Evolutionary conservation across 768 basidiomycete species (phyloP).

Genomic region (Crepidotus variabilis): DNA sequence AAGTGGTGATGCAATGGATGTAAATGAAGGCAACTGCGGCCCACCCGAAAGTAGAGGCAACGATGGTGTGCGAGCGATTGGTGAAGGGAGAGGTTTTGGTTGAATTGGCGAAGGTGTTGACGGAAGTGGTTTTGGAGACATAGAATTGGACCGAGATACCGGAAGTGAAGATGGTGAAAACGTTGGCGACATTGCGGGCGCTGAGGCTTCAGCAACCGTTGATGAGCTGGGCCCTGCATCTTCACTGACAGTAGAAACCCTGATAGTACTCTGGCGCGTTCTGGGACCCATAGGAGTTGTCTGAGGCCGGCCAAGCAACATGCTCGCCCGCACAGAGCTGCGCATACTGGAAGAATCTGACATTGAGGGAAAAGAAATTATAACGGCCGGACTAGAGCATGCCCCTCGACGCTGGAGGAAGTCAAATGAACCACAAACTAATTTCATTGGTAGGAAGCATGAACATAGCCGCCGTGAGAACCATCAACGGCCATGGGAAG

Average conservation of each 20-base stretch:
- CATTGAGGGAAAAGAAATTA: slow-evolving; percentile 5
- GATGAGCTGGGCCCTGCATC: neutral
- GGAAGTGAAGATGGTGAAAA: neutral
- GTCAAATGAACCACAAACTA: neutral
- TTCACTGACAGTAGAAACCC: neutral
- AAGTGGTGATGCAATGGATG: neutral
- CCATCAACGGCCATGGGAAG: neutral
- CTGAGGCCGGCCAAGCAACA: slow-evolving; percentile 7
- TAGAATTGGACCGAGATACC: neutral
- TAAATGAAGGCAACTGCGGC: neutral
- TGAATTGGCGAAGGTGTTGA: neutral
- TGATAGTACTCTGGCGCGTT: slow-evolving; percentile 3
- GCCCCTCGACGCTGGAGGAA: neutral
- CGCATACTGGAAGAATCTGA: slow-evolving; percentile 1
- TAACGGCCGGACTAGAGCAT: neutral
- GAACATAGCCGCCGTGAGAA: neutral
- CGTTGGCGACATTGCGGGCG: neutral
- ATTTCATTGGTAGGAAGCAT: neutral
- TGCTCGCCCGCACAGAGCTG: slow-evolving; percentile 4
- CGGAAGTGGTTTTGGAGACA: slow-evolving; percentile 5
- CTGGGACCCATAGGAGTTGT: slow-evolving; percentile 8
- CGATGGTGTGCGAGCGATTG: neutral
- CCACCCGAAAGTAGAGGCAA: neutral
- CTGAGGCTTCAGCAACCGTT: neutral
- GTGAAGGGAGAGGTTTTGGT: slow-evolving; percentile 6